These are phyloP conservation scores for Thalassiosira mediterranea DNA, from an alignment of 352 stramenopile species.

Conservation along the genomic window DNA sequence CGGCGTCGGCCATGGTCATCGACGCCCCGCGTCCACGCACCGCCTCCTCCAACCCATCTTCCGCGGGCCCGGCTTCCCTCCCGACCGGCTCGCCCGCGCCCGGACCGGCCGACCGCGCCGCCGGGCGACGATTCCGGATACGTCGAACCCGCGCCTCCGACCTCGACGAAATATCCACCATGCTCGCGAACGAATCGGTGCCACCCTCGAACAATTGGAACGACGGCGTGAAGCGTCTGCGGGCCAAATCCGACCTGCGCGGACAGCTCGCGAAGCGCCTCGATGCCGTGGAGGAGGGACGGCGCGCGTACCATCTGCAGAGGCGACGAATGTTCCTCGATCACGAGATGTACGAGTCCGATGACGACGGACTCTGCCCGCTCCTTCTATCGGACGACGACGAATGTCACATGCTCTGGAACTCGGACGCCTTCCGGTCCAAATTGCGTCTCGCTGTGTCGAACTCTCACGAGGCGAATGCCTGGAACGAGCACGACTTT, in stretches of 20 bases:
- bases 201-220: slow-evolving; percentile 37
- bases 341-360: background rate
- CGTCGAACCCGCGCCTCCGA: slow-evolving; percentile 23
- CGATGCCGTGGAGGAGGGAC: slow-evolving; percentile 45
- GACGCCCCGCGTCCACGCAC: too few relatives aligned
- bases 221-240: slow-evolving; percentile 36
- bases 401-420: slow-evolving; percentile 50
- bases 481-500: slow-evolving; percentile 69
- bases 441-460: slow-evolving; percentile 54
- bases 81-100: too few relatives aligned
- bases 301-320: background rate
- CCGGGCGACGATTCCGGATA: slow-evolving; percentile 40
- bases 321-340: slow-evolving; percentile 13
- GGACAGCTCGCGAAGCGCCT: slow-evolving; percentile 49
- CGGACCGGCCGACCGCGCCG: too few relatives aligned
- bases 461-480: slow-evolving; percentile 57
- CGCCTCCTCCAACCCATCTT: too few relatives aligned
- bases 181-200: slow-evolving; percentile 40
- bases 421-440: slow-evolving; percentile 57
- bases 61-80: too few relatives aligned
- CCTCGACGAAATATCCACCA: slow-evolving; percentile 38
- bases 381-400: slow-evolving; percentile 36
- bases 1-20: too few relatives aligned
- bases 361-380: too few relatives aligned
- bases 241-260: slow-evolving; percentile 41